These are phyloP conservation scores for Sphaceloma murrayae DNA, from an alignment of 2,329 filamentous ascomycete species.

Conservation along the genomic window DNA sequence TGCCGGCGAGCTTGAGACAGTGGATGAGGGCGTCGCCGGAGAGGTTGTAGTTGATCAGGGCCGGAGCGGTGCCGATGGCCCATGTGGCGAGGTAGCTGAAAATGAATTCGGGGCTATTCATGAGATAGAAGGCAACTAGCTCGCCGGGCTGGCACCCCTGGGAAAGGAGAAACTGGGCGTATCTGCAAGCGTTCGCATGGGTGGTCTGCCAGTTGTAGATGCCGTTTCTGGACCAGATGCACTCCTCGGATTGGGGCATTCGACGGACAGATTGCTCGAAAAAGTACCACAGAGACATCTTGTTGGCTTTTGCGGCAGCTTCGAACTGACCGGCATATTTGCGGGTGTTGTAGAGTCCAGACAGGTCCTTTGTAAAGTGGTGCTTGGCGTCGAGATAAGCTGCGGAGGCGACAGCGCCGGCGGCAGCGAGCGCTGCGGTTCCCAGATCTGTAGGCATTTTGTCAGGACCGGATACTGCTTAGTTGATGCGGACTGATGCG, in stretches of 20 bases:
- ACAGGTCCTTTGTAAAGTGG: constrained; percentile 54
- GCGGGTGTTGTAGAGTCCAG: constrained; percentile 36
- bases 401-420: constrained; percentile 32
- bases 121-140: constrained; percentile 28
- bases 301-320: constrained; percentile 39
- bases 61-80: constrained; percentile 27
- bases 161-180: constrained; percentile 50
- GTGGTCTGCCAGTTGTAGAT: constrained; percentile 51
- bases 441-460: constrained; percentile 6
- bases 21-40: constrained; percentile 29
- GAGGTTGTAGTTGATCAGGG: constrained; percentile 32
- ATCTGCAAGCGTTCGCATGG: constrained; percentile 49
- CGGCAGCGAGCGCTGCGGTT: constrained; percentile 18
- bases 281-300: constrained; percentile 54
- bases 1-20: constrained; percentile 30
- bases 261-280: constrained; percentile 45
- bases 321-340: constrained; percentile 37
- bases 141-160: constrained; percentile 28
- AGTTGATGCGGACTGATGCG: too few relatives aligned
- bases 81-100: constrained; percentile 24
- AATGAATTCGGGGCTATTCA: constrained; percentile 31
- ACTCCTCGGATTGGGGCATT: constrained; percentile 34
- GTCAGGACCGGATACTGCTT: too few relatives aligned
- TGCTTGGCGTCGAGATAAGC: constrained; percentile 62
- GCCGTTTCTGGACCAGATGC: constrained; percentile 58